Evolutionary conservation across 2,329 filamentous ascomycete species (phyloP), one percentile per base, ranked within the genome.

Genomic region (Plenodomus biglobosus): DNA sequence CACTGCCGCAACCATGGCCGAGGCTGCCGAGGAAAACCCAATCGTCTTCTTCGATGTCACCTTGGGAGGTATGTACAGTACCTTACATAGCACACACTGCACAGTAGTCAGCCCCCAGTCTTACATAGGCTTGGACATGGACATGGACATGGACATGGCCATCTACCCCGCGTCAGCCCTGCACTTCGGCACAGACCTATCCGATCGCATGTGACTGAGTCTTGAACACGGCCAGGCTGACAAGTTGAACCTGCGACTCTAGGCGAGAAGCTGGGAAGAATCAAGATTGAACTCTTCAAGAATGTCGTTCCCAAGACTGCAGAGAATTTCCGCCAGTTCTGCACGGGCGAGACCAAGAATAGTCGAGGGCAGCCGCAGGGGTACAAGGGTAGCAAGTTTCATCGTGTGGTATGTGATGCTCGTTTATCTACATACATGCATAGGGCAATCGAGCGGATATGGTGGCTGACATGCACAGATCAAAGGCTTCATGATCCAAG

Each of bases 241-340:
- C 55, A 55, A 53, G 49, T 55, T 40, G 46, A 40, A 30, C 24
- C 50, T n/a, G n/a, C n/a, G n/a, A n/a, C n/a, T n/a, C n/a, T n/a
- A 71, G 68, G 68, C 15, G 68, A 71, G 58, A 67, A 67, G 53
- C 49, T 71, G 40, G 68, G 68, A 8, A 61, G 68, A 40, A 70
- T 71, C 50, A 68, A 71, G 56, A 69, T 71, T 55, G 67, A 96
- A 74, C 84, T 99, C 53, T 96, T 94, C 78, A 85, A 86, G 52
- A 82, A 95, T 73, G 79, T 87, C 18, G 88, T 90, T 0, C 91
- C 92, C 55, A 86, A 86, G 64, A 97, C 94, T 8, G 90, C 91
- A 22, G 94, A 97, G 74, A 97, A 97, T 78, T 97, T 99, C 72
- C 88, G 92, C 39, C 90, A 95, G 69, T 96, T 96, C 76, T 96